A percentile compares a stretch with the other conserved stretches of the same genome.
Conservation (phyloP, 805 yeast genomes). For the Candida ponderosae region DNA sequence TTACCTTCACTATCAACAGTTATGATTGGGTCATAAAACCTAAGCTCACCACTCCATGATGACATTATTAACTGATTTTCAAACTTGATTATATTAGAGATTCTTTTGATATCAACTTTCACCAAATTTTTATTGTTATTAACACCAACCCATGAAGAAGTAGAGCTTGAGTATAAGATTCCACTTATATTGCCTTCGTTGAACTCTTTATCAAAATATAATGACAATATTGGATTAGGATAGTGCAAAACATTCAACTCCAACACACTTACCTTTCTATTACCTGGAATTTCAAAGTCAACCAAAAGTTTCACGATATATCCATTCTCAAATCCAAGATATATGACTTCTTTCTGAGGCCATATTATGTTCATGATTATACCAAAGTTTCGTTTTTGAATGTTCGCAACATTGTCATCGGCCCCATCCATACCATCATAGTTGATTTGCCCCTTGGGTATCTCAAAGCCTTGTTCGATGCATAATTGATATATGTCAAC, state of each 20-base stretch:
- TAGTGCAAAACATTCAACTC: constrained; percentile 23
- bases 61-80: constrained; percentile 23
- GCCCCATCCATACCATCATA: constrained; percentile 5
- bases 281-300: neutral
- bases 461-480: constrained; percentile 7
- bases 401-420: constrained; percentile 11
- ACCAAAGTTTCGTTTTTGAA: constrained; percentile 53
- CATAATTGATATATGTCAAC: constrained; percentile 12
- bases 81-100: constrained; percentile 19
- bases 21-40: constrained; percentile 21
- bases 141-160: constrained; percentile 32
- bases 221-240: constrained; percentile 50
- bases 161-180: constrained; percentile 36
- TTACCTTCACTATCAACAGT: constrained; percentile 7
- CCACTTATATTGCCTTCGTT: no score
- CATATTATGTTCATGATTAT: constrained; percentile 56
- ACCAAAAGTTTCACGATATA: constrained; percentile 32
- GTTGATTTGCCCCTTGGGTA: constrained; percentile 10
- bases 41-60: constrained; percentile 46
- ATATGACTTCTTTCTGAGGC: constrained; percentile 23
- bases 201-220: constrained; percentile 25
- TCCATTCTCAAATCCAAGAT: constrained; percentile 73
- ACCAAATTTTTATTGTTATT: constrained; percentile 11
- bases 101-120: constrained; percentile 8
- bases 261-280: constrained; percentile 4